These are phyloP conservation scores for Jacaranda mimosifolia DNA, from an alignment of 257 asterid genomes.

Conservation along the genomic window DNA sequence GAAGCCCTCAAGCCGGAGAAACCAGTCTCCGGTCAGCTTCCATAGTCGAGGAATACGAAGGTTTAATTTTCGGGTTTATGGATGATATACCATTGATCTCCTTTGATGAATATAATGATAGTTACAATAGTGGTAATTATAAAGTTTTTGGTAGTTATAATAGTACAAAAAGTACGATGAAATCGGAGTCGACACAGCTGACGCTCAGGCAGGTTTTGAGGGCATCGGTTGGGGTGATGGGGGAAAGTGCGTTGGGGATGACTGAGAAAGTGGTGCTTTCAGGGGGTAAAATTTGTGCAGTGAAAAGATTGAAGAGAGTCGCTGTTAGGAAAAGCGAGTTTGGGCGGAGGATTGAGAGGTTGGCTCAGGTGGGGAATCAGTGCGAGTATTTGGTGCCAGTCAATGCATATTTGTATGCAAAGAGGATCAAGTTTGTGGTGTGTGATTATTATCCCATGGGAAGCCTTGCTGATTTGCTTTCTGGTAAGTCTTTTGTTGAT, in stretches of 20 bases:
- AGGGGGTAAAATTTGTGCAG: conserved; percentile 55
- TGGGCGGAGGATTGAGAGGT: conserved; percentile 53
- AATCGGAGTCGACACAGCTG: conserved; percentile 31
- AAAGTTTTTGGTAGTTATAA: not conserved
- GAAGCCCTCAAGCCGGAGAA: conserved; percentile 42
- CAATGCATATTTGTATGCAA: conserved; percentile 57
- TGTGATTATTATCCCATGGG: conserved; percentile 73
- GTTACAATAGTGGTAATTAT: not conserved
- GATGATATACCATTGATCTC: conserved; percentile 55
- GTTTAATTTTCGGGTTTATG: conserved; percentile 49
- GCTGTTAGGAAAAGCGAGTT: conserved; percentile 47
- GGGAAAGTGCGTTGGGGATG: conserved; percentile 60
- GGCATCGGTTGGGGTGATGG: conserved; percentile 64
- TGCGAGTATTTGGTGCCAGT: conserved; percentile 58
- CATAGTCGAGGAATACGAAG: conserved; percentile 58
- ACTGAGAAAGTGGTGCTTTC: conserved; percentile 62
- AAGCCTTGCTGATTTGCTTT: conserved; percentile 64
- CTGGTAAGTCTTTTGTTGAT: conserved; percentile 38
- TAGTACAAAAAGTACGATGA: not conserved
- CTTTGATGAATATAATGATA: conserved; percentile 18
- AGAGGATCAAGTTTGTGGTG: conserved; percentile 70
- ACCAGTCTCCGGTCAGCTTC: conserved; percentile 47
- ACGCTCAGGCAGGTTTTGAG: conserved; percentile 61
- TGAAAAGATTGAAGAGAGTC: conserved; percentile 59
- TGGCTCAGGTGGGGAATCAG: conserved; percentile 47